These are phyloP conservation scores for Hansfordia pulvinata DNA, from an alignment of 2,329 filamentous ascomycete species.

Conservation along the genomic window DNA sequence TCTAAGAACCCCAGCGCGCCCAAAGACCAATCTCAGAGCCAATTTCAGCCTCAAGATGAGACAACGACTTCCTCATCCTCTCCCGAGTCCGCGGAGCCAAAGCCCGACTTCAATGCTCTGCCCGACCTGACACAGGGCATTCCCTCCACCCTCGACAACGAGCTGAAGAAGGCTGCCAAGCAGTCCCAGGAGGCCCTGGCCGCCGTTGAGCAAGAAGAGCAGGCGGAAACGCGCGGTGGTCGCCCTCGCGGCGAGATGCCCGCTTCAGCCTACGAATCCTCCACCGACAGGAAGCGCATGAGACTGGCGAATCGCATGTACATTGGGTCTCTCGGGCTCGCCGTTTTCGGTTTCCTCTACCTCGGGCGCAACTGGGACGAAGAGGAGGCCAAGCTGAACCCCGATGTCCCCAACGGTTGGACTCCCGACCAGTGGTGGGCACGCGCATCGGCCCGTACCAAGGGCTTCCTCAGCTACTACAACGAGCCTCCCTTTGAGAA, in stretches of 20 bases:
- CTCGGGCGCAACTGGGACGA: slow-evolving; percentile 81
- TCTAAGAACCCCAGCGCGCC: slow-evolving; percentile 10
- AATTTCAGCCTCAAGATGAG: slow-evolving; percentile 3
- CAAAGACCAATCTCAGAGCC: slow-evolving; percentile 4
- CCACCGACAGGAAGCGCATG: slow-evolving; percentile 69
- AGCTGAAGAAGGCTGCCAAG: slow-evolving; percentile 40
- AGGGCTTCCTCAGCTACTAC: slow-evolving; percentile 77
- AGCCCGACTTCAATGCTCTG: slow-evolving; percentile 46
- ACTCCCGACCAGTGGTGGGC: slow-evolving; percentile 62
- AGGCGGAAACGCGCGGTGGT: slow-evolving; percentile 20
- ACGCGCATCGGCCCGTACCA: slow-evolving; percentile 62
- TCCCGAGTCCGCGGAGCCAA: slow-evolving; percentile 25
- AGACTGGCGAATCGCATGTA: slow-evolving; percentile 67
- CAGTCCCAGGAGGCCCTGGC: slow-evolving; percentile 20
- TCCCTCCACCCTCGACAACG: slow-evolving; percentile 75
- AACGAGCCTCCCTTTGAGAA: slow-evolving; percentile 92
- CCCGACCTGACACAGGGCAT: slow-evolving; percentile 92
- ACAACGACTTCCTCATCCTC: slow-evolving; percentile 6
- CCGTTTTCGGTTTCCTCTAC: slow-evolving; percentile 49
- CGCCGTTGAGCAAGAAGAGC: slow-evolving; percentile 18
- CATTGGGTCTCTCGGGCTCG: slow-evolving; percentile 39
- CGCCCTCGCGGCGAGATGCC: slow-evolving; percentile 53
- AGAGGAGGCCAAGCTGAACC: slow-evolving; percentile 56
- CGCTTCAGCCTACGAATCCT: slow-evolving; percentile 78
- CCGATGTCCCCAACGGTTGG: slow-evolving; percentile 72